Evolutionary conservation across 148 eudicot species (phyloP), one percentile per base, ranked within the genome.

Genomic region (Simmondsia chinensis): DNA sequence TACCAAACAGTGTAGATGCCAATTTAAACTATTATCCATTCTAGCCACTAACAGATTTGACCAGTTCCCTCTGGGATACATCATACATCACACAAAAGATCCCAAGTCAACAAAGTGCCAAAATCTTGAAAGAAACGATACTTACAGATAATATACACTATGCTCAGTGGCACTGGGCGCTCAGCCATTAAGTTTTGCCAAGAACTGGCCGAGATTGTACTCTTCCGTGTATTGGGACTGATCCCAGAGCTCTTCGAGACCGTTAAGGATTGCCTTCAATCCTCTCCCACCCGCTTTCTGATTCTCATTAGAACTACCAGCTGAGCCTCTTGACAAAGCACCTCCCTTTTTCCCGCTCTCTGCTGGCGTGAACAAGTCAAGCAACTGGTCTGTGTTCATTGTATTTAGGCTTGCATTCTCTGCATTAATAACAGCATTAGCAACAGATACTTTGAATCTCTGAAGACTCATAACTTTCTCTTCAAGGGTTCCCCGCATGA

Each of bases 401-500:
- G 99, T 93, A 69, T 82, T 93, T 66, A 93, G 54, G 64, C 99
- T 93, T 18, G 96, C 88, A 67, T 93, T 93, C 27, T 93, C 99
- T 10, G 96, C 69, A 56, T 86, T 93, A 45, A 93, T 93, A 43
- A 93, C 82, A 35, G 99, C 81, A 68, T 87, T 83, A 38, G 99
- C 99, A 21, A 93, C 82, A 2, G 95, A 79, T 17, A 93, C 67
- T 70, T 93, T 93, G 71, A 93, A 93, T 60, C 67, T 87, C 69
- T 93, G 99, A 36, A 93, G 89, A 70, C 84, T 93, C 99, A 93
- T 93, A 20, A 86, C 94, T 75, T 83, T 93, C 70, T 93, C 99
- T 63, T 93, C 99, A 57, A 93, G 67, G 17, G 99, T 93, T 66
- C 96, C 99, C 46, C 96, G 68, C 99, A 93, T 93, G 48, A 93